Percentiles rank a stretch among this genome's conserved stretches.
These are phyloP conservation scores for Fusarium sp. DNA, from an alignment of 2,329 filamentous ascomycete genomes.

Conservation along the genomic window DNA sequence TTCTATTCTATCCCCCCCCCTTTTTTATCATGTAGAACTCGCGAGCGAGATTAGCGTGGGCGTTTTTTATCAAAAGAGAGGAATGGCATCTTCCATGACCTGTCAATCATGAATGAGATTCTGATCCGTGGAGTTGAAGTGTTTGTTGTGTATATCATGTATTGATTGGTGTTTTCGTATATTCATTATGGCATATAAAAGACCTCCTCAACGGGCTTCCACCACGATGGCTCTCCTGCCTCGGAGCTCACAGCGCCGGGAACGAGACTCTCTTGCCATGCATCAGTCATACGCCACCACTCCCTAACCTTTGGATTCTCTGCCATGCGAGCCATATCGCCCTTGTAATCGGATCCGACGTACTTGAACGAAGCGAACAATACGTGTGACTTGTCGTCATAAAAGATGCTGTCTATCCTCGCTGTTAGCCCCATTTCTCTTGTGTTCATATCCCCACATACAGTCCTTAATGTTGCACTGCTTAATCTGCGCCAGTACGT, in stretches of 20 bases:
- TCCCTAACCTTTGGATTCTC: constrained; percentile 77
- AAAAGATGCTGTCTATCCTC: constrained; percentile 74
- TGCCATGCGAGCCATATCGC: constrained; percentile 81
- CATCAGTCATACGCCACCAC: constrained; percentile 86
- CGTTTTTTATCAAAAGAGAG: constrained; percentile 40
- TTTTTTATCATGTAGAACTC: constrained; percentile 42
- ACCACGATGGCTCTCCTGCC: constrained; percentile 72
- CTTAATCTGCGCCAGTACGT: constrained; percentile 80
- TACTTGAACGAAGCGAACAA: constrained; percentile 85
- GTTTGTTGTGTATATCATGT: not conserved
- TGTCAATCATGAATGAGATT: constrained; percentile 27
- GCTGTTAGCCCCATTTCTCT: not conserved
- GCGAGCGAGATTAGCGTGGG: constrained; percentile 45
- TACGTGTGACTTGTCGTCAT: constrained; percentile 69
- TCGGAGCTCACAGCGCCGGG: constrained; percentile 68
- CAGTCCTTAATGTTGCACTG: constrained; percentile 80
- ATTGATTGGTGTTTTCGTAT: not conserved
- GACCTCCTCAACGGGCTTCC: constrained; percentile 75
- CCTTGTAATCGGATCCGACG: constrained; percentile 76
- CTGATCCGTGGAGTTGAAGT: not conserved
- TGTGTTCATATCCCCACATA: constrained; percentile 47
- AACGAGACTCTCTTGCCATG: constrained; percentile 74
- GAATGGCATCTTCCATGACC: constrained; percentile 31
- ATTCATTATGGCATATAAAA: constrained; percentile 65
- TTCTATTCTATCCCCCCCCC: constrained; percentile 35